Conservation (phyloP, 169 alveolate species). For the Plasmodium gonderi region DNA sequence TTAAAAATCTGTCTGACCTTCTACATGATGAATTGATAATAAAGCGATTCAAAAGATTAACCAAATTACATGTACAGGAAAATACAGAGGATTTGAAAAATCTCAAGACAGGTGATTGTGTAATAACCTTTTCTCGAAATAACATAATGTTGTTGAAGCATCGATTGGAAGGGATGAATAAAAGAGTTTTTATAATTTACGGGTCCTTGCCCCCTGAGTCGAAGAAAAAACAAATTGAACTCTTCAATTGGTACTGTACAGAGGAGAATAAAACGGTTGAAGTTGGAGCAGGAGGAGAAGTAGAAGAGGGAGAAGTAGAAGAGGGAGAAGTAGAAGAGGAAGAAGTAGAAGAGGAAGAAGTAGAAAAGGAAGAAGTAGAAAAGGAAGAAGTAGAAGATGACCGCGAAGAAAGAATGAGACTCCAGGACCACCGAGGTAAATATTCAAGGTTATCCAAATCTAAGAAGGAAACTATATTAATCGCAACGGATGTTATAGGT, state of each 20-base stretch:
- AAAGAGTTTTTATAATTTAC: constrained; percentile 85
- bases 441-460: too few species aligned
- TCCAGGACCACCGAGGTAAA: constrained; percentile 58
- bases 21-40: constrained; percentile 70
- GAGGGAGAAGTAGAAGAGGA: background rate
- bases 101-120: constrained; percentile 92
- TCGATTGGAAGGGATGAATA: constrained; percentile 75
- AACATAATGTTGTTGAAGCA: constrained; percentile 79
- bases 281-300: background rate
- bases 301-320: background rate
- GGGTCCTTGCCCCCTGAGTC: constrained; percentile 93
- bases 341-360: background rate
- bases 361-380: background rate
- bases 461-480: constrained; percentile 80
- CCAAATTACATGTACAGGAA: constrained; percentile 72
- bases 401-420: background rate
- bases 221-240: constrained; percentile 81
- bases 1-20: constrained; percentile 13
- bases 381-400: background rate
- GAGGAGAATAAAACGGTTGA: background rate
- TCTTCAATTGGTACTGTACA: constrained; percentile 67
- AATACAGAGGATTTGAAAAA: constrained; percentile 77
- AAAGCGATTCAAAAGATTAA: constrained; percentile 75
- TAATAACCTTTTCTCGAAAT: constrained; percentile 89
- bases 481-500: constrained; percentile 96